Conservation (phyloP, 257 asterid species). For the Capsicum pubescens region DNA sequence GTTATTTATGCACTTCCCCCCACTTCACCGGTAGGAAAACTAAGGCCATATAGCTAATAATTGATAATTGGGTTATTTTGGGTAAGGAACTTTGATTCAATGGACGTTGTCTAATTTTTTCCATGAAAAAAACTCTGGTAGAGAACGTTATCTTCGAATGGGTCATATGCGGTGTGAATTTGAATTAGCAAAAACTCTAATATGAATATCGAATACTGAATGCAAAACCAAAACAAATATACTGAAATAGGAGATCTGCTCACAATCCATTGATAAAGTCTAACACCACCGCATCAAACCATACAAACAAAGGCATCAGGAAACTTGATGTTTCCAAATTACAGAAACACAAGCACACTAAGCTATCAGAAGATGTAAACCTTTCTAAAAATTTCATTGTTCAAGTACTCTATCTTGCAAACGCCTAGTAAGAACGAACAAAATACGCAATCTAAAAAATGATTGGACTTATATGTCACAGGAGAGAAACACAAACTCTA, state of each 20-base stretch:
- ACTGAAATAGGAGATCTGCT: conserved; percentile 2
- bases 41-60: too few species aligned
- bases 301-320: background rate
- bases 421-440: background rate
- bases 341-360: background rate
- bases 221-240: too few species aligned
- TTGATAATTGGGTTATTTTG: too few species aligned
- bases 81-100: too few species aligned
- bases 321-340: background rate
- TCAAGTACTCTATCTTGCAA: background rate
- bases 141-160: too few species aligned
- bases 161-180: too few species aligned
- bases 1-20: too few species aligned
- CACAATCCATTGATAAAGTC: conserved; percentile 1
- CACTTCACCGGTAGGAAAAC: too few species aligned
- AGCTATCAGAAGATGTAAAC: background rate
- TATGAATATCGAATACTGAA: too few species aligned
- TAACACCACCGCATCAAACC: conserved; percentile 11
- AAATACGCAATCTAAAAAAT: background rate
- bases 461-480: background rate
- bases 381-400: conserved; percentile 1
- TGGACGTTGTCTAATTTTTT: too few species aligned
- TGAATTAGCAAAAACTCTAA: too few species aligned
- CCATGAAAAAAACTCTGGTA: too few species aligned
- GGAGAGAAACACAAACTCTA: background rate